Evolutionary conservation across 176 grass and related monocot species (phyloP), one percentile per base, ranked within the genome.

Genomic region (Rhynchospora breviuscula): DNA sequence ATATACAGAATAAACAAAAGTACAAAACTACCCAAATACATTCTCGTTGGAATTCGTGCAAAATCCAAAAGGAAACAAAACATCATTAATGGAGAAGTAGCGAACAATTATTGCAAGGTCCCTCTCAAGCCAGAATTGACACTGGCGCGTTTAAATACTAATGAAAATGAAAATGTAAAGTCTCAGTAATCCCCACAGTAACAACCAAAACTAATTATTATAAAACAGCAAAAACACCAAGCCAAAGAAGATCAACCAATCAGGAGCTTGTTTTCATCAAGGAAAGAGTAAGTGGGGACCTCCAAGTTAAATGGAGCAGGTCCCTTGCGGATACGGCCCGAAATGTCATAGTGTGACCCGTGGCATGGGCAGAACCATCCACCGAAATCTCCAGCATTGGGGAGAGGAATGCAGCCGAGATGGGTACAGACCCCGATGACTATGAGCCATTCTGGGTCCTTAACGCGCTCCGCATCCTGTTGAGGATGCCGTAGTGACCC

Each of bases 361-460:
- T 97, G 94, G 89, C 94, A 97, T 0, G 94, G 94, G 84, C 94
- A 97, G 80, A 97, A 97, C 94, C 94, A 97, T 81, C 94, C 94
- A 0, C 94, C 91, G 1, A 84, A 97, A 53, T 97, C 94, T 66
- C 94, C 94, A 52, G 94, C 89, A 2, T 97, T 97, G 64, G 94
- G 94, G 2, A 97, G 89, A 1, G 94, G 94, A 82, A 97, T 97
- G 87, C 94, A 97, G 25, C 94, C 94, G 26, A 97, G 79, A 82
- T 97, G 94, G 79, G 94, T 93, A 69, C 94, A 97, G 31, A 97
- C 94, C 43, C 94, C 94, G 35, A 97, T 82, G 40, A 97, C 94
- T 23, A 97, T 75, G 14, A 97, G 91, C 94, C 94, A 97, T 69
- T 97, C 94, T 1, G 94, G 94, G 56, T 97, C 78, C 70, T 97